phyloP scores from a whole-genome alignment of 306 rosid species.

The Cucumis hystrix region DNA sequence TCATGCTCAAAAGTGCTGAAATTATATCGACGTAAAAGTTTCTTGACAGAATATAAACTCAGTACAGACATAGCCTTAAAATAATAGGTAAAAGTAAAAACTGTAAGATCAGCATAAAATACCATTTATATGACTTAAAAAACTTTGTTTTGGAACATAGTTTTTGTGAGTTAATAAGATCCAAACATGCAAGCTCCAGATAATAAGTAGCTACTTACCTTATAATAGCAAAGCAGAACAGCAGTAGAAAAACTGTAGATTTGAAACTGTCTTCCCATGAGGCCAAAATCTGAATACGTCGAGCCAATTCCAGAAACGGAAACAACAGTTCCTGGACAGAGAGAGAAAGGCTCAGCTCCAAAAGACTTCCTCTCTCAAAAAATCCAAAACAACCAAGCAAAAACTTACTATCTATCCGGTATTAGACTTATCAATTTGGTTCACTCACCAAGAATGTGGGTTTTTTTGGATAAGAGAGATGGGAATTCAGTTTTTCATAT shows the following conservation, averaged over 20 bases:
- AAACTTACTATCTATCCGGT: background rate
- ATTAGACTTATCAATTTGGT: background rate
- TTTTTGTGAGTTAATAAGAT: background rate
- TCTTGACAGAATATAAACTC: background rate
- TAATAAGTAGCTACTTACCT: constrained; percentile 49
- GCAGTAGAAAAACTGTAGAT: constrained; percentile 52
- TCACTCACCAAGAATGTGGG: background rate
- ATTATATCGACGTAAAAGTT: background rate
- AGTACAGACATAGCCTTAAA: background rate
- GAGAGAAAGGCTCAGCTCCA: constrained; percentile 5
- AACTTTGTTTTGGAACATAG: background rate
- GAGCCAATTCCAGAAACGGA: constrained; percentile 45
- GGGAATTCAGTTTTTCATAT: background rate
- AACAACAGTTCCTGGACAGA: constrained; percentile 66
- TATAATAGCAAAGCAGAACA: constrained; percentile 44
- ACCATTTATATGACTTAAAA: background rate
- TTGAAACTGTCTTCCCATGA: constrained; percentile 64
- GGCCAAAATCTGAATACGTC: constrained; percentile 34
- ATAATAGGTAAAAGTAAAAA: background rate
- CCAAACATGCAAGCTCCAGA: background rate
- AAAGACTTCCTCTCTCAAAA: background rate
- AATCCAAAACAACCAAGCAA: constrained; percentile 3
- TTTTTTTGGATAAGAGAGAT: background rate
- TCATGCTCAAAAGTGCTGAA: background rate
- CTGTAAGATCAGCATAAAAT: background rate